Percentiles rank a stretch among this genome's conserved stretches.
phyloP scores from a whole-genome alignment of 441 rosid species.

The Populus hybrid region DNA sequence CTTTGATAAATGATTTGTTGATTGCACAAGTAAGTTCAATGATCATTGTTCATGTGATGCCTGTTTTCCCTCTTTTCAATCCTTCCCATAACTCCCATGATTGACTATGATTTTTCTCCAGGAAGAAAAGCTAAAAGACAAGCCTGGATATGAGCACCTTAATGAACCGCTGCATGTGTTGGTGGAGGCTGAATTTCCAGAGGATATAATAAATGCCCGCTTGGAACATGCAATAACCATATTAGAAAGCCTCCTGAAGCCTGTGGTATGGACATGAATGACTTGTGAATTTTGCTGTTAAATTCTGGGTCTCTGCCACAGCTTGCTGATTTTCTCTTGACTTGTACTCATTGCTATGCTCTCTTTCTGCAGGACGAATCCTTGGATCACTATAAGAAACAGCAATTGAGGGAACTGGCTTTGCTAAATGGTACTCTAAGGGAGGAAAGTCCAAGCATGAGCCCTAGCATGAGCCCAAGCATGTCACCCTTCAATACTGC shows the following conservation, averaged over 20 bases:
- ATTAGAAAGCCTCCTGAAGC: conserved; percentile 81
- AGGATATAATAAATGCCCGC: conserved; percentile 66
- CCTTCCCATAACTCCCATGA: conserved; percentile 6
- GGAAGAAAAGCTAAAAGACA: conserved; percentile 93
- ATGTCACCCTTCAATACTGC: conserved; percentile 82
- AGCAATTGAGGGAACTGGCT: conserved; percentile 87
- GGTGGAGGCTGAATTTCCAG: conserved; percentile 92
- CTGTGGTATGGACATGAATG: conserved; percentile 55
- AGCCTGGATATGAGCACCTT: conserved; percentile 96
- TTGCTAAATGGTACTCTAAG: conserved; percentile 80
- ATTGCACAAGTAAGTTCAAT: not conserved
- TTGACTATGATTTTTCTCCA: conserved; percentile 20
- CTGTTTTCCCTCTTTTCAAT: not conserved
- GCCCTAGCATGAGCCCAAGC: conserved; percentile 88
- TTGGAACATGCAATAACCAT: conserved; percentile 72
- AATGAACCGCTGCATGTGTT: conserved; percentile 81
- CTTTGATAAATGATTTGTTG: not conserved
- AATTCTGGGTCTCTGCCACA: conserved; percentile 5
- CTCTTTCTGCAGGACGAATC: conserved; percentile 70
- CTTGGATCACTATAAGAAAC: conserved; percentile 85
- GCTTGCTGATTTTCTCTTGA: conserved; percentile 11
- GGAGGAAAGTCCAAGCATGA: conserved; percentile 88
- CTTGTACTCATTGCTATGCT: conserved; percentile 9
- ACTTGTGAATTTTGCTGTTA: not conserved
- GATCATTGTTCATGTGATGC: not conserved